Evolutionary conservation across 2,329 filamentous ascomycete genomes (phyloP).

Genomic region (Grosmannia huntii): DNA sequence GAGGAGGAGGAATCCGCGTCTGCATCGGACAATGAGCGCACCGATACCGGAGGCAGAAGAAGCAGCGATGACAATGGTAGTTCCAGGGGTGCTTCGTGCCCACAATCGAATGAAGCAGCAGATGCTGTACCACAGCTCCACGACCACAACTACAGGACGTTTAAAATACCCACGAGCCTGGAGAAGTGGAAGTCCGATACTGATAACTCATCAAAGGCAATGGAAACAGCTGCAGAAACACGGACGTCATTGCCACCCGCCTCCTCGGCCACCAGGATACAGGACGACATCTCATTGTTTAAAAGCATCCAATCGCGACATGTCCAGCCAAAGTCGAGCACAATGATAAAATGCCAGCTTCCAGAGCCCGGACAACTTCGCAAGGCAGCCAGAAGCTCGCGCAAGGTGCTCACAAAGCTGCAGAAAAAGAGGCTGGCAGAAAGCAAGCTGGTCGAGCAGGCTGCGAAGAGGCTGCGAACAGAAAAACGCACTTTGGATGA

Average conservation of each 20-base stretch:
- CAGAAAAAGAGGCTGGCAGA: neutral
- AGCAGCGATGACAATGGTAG: neutral
- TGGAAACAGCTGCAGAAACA: neutral
- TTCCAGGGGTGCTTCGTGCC: neutral
- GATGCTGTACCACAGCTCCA: neutral
- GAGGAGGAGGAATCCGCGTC: neutral
- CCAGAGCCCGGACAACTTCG: constrained; percentile 2
- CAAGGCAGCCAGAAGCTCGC: neutral
- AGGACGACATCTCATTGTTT: neutral
- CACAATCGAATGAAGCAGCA: neutral
- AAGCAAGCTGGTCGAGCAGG: neutral
- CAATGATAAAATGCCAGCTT: neutral
- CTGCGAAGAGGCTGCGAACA: neutral
- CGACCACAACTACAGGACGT: neutral
- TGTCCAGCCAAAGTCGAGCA: neutral
- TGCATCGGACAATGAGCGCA: neutral
- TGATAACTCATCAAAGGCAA: neutral
- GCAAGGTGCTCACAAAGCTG: neutral
- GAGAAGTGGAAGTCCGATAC: neutral
- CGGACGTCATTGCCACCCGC: neutral
- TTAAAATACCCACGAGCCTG: neutral
- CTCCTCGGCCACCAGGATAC: neutral
- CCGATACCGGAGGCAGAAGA: neutral
- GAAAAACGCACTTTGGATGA: neutral
- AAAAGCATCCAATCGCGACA: constrained; percentile 1